Conservation (phyloP, 2,329 filamentous ascomycete species). For the Xylaria sp. region DNA sequence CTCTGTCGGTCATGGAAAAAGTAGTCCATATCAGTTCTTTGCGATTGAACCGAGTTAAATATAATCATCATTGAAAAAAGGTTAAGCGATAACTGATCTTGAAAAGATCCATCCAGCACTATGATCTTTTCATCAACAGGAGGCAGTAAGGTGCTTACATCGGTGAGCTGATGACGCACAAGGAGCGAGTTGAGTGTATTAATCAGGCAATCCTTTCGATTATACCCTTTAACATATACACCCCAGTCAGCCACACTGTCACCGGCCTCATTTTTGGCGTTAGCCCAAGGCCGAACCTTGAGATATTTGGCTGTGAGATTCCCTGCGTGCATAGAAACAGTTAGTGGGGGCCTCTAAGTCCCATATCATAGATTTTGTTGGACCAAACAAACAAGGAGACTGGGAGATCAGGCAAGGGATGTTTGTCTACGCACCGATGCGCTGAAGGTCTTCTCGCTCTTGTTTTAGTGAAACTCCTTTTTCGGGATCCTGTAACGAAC, state of each 20-base stretch:
- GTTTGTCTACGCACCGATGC: slow-evolving; percentile 54
- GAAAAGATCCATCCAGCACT: slow-evolving; percentile 81
- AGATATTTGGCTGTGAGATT: slow-evolving; percentile 76
- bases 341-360: too few relatives aligned
- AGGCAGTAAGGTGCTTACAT: slow-evolving; percentile 76
- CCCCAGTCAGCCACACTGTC: slow-evolving; percentile 74
- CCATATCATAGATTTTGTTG: too few relatives aligned
- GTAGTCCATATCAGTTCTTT: slow-evolving; percentile 84
- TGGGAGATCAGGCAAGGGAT: too few relatives aligned
- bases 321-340: slow-evolving; percentile 46
- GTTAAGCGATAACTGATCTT: slow-evolving; percentile 85
- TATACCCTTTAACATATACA: slow-evolving; percentile 71
- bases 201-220: slow-evolving; percentile 70
- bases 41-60: slow-evolving; percentile 88
- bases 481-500: slow-evolving; percentile 41
- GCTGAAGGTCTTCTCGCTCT: slow-evolving; percentile 72
- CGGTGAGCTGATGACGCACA: slow-evolving; percentile 78
- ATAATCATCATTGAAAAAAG: slow-evolving; percentile 86
- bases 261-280: slow-evolving; percentile 62
- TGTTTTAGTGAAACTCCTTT: slow-evolving; percentile 48
- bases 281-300: slow-evolving; percentile 81
- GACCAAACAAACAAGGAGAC: too few relatives aligned
- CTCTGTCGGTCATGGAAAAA: slow-evolving; percentile 83
- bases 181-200: slow-evolving; percentile 81
- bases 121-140: slow-evolving; percentile 76